Conservation (phyloP, 208 protist genomes). For the Vickermania ingenoplastis region DNA sequence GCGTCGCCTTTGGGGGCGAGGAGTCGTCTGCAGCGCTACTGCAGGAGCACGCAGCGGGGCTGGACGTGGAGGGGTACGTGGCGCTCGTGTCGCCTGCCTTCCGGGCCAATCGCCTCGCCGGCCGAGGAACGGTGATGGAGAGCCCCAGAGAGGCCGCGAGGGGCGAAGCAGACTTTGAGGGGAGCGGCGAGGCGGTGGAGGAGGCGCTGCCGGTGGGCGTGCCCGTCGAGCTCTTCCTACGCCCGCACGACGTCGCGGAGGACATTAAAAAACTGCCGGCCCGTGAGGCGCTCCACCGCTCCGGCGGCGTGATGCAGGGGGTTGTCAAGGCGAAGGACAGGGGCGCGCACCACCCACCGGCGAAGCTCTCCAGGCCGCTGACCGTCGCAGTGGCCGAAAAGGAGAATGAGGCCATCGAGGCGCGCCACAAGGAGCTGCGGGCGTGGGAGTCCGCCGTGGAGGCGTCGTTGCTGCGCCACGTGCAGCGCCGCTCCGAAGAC, state of each 20-base stretch:
- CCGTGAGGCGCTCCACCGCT: not conserved
- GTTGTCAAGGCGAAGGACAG: not conserved
- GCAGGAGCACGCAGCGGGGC: constrained; percentile 21
- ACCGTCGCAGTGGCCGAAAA: not conserved
- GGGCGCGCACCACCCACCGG: not conserved
- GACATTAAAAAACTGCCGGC: not conserved
- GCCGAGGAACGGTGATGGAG: not conserved
- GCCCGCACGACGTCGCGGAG: constrained; percentile 6
- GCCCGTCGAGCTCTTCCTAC: constrained; percentile 47
- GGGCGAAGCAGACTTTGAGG: constrained; percentile 1
- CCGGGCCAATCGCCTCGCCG: constrained; percentile 47
- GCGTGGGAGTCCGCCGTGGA: constrained; percentile 67
- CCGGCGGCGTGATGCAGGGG: not conserved
- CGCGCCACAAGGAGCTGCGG: constrained; percentile 52
- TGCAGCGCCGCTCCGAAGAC: constrained; percentile 71
- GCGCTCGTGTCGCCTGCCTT: constrained; percentile 55
- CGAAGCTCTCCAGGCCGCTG: not conserved
- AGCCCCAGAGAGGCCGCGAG: not conserved
- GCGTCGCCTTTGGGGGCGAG: not conserved
- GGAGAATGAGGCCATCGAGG: constrained; percentile 14
- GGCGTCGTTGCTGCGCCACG: constrained; percentile 66
- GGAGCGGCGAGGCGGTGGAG: too few relatives aligned
- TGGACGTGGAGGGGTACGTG: constrained; percentile 63
- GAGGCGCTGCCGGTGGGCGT: constrained; percentile 50
- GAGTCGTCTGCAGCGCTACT: constrained; percentile 19